A percentile compares a stretch with the other conserved stretches of the same genome.
phyloP scores from a whole-genome alignment of 2,329 filamentous ascomycete species.

The Bipolaris sorokiniana region DNA sequence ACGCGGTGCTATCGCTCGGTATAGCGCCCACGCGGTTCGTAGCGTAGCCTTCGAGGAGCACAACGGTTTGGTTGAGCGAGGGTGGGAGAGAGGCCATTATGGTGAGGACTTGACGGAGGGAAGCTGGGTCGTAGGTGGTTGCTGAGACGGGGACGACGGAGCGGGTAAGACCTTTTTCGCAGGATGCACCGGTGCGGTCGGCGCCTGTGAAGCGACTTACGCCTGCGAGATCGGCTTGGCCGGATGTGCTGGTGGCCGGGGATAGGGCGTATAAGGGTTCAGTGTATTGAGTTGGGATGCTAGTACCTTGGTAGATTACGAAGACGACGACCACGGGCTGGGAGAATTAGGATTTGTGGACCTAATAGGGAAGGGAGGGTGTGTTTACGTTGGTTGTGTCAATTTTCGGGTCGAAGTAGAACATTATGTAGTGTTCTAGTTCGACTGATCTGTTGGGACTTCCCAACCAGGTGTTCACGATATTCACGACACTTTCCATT shows the following conservation, averaged over 20 bases:
- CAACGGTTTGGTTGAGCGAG: slow-evolving; percentile 13
- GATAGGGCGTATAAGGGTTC: slow-evolving; percentile 24
- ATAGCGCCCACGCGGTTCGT: slow-evolving; percentile 24
- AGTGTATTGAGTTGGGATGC: slow-evolving; percentile 24
- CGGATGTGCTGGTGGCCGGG: slow-evolving; percentile 13
- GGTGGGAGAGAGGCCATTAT: slow-evolving; percentile 23
- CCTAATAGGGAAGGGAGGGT: not conserved
- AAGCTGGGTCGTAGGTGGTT: slow-evolving; percentile 10
- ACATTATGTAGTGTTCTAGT: slow-evolving; percentile 23
- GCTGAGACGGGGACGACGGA: slow-evolving; percentile 21
- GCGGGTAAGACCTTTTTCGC: slow-evolving; percentile 22
- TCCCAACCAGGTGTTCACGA: slow-evolving; percentile 24
- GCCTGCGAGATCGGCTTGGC: slow-evolving; percentile 23
- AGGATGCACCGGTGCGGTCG: slow-evolving; percentile 17
- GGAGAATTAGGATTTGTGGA: not conserved
- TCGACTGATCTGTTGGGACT: slow-evolving; percentile 12
- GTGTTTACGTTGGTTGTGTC: slow-evolving; percentile 22
- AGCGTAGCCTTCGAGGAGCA: slow-evolving; percentile 29
- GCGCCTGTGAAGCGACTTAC: slow-evolving; percentile 20
- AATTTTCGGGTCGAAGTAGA: slow-evolving; percentile 20
- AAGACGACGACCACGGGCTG: slow-evolving; percentile 23
- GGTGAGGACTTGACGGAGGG: slow-evolving; percentile 20
- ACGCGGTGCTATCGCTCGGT: slow-evolving; percentile 24
- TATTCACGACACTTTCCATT: slow-evolving; percentile 19
- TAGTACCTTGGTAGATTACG: slow-evolving; percentile 25